Base-by-base conservation (phyloP, 192 early-diverging fungal genomes). In the Backusella psychrophila region DNA sequence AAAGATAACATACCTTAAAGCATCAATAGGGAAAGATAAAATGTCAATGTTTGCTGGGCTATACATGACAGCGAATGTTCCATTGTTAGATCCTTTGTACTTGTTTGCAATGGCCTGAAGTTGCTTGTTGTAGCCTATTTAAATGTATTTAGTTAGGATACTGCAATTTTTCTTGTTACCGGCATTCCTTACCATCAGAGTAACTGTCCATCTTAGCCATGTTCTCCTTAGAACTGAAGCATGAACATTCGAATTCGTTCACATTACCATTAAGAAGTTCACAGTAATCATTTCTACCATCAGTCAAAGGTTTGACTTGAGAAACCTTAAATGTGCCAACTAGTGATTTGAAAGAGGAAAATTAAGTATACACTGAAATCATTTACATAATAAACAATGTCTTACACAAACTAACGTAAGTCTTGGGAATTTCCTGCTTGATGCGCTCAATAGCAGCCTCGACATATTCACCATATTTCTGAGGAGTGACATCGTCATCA, bases 291-390 rank as follows among this genome's bases (percentile, higher is more conserved):
- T 69, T 69, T 35, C 65, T 35, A 46, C 38, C 38, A 6, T 36
- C 66, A 3, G 77, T 78, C 15, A 78, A 38, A 8, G 66, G 69
- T 42, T 74, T 74, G 17, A 78, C 77, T 34, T 71, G 66, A 23
- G 77, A 74, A 17, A 78, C 77, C 19, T 73, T 69, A 29, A 78
- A 78, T 14, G 49, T 68, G 4, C 77, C 73, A 14, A 78, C 77
- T 78, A n/a, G 2, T 34, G 3, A 65, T 70, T 49, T 7, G 4
- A 35, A 42, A 71, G 21, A 41, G 12, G 8, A 11, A 9, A 71
- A 14, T 1, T 46, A 19, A 71, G 7, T 29, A 46, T 33, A 49
- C 19, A 19, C 6, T 0, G 17, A 49, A 49, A 1, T 5, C 17
- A 19, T 49, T 17, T 1, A 6, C 1, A 49, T 46, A 46, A 12